phyloP scores from a whole-genome alignment of 129 eudicot species.

The Gnaphalium uliginosum region DNA sequence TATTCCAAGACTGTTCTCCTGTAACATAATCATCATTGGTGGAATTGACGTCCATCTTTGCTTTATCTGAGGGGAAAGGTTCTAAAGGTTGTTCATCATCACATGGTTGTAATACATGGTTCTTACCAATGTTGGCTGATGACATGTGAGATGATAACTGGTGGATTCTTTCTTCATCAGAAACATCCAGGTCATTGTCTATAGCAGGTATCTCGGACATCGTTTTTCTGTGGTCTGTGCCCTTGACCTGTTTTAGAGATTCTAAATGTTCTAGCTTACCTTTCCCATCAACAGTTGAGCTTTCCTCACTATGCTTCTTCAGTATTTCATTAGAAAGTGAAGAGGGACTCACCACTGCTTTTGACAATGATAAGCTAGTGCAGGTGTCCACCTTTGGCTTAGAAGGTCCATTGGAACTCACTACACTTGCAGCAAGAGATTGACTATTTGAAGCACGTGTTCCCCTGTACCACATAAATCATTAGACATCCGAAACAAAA shows the following conservation, averaged over 20 bases:
- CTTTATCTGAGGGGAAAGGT: conserved; percentile 27
- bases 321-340: conserved; percentile 40
- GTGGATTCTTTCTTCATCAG: conserved; percentile 32
- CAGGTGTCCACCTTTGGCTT: conserved; percentile 51
- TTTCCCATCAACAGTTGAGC: conserved; percentile 32
- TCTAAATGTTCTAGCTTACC: conserved; percentile 42
- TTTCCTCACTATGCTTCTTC: conserved; percentile 51
- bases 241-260: conserved; percentile 37
- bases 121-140: conserved; percentile 38
- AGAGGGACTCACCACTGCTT: conserved; percentile 45
- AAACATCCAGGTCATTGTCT: conserved; percentile 28
- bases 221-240: conserved; percentile 29
- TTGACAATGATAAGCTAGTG: conserved; percentile 44
- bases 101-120: conserved; percentile 34
- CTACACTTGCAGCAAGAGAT: conserved; percentile 41
- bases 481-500: not conserved
- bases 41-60: conserved; percentile 21
- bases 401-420: conserved; percentile 49
- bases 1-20: conserved; percentile 34
- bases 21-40: conserved; percentile 28
- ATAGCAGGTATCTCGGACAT: conserved; percentile 31
- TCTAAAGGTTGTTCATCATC: conserved; percentile 39
- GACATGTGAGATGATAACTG: conserved; percentile 49
- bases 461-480: conserved; percentile 57
- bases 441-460: conserved; percentile 62